Percentiles rank a stretch among this genome's conserved stretches.
phyloP scores from a whole-genome alignment of 2,329 filamentous ascomycete genomes.

The Apiospora pterosperma region DNA sequence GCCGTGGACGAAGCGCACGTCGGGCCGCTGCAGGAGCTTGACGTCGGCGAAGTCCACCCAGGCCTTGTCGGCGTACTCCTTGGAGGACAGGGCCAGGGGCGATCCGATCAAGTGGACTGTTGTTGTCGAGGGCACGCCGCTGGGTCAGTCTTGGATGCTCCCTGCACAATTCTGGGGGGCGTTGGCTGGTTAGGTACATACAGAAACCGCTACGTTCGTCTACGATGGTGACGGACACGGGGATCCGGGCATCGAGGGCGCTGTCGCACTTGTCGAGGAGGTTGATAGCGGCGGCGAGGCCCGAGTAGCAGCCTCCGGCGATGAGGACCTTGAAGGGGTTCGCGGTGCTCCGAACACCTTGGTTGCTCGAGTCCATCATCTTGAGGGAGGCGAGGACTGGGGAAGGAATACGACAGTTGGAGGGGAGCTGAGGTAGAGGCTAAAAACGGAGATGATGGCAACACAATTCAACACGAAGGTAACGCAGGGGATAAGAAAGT shows the following conservation, averaged over 20 bases:
- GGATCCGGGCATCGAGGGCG: slow-evolving; percentile 43
- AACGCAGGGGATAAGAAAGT: not conserved
- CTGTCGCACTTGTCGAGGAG: slow-evolving; percentile 61
- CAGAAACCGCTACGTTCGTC: slow-evolving; percentile 84
- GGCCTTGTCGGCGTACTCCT: slow-evolving; percentile 59
- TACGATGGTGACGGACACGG: slow-evolving; percentile 68
- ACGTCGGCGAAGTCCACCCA: slow-evolving; percentile 71
- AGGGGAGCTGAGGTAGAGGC: no score
- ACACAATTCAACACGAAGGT: not conserved
- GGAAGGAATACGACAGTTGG: not conserved
- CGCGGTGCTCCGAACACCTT: slow-evolving; percentile 5
- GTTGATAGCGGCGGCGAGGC: slow-evolving; percentile 63
- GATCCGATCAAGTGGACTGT: slow-evolving; percentile 73
- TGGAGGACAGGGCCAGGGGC: slow-evolving; percentile 66
- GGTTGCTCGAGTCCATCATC: slow-evolving; percentile 1
- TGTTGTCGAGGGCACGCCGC: not conserved
- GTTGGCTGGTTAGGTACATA: slow-evolving; percentile 38
- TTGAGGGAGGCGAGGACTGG: not conserved
- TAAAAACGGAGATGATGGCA: no score
- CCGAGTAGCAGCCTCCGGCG: slow-evolving; percentile 70
- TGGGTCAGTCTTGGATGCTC: not conserved
- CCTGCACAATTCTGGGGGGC: not conserved
- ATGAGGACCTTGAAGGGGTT: slow-evolving; percentile 57
- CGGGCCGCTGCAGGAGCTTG: slow-evolving; percentile 59
- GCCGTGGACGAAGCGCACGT: slow-evolving; percentile 64